These are phyloP conservation scores for Coniochaeta sp. DNA, from an alignment of 2,329 filamentous ascomycete genomes.

Conservation along the genomic window DNA sequence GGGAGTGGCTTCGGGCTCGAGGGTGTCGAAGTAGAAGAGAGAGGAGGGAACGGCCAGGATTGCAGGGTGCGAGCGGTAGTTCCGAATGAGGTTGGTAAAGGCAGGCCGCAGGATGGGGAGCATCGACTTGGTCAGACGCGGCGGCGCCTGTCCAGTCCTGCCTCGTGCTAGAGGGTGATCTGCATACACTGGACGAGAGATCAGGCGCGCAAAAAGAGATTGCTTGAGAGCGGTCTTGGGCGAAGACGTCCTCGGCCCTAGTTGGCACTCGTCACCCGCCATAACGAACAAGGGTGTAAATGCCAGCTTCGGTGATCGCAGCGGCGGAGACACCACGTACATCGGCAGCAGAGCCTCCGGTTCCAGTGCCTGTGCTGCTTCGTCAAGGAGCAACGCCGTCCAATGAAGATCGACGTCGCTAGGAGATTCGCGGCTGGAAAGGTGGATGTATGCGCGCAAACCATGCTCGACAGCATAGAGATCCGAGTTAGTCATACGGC, in stretches of 20 bases:
- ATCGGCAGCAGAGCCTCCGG: conserved; percentile 13
- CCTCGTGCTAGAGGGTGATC: conserved; percentile 14
- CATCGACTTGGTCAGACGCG: conserved; percentile 4
- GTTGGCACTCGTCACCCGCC: conserved; percentile 16
- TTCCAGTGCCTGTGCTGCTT: conserved; percentile 17
- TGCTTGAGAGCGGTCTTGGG: conserved; percentile 8
- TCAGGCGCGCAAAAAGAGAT: conserved; percentile 14
- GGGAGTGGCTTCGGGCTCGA: conserved; percentile 6
- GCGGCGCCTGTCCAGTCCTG: conserved; percentile 4
- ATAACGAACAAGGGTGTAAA: conserved; percentile 14
- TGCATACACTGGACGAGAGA: conserved; percentile 13
- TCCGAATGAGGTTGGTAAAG: conserved; percentile 15
- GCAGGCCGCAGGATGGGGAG: conserved; percentile 14
- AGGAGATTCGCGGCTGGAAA: not conserved
- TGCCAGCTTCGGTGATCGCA: not conserved
- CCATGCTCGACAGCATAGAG: conserved; percentile 9
- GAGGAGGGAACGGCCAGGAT: conserved; percentile 14
- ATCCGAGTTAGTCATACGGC: conserved; percentile 15
- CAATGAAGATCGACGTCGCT: conserved; percentile 11
- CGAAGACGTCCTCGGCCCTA: conserved; percentile 13
- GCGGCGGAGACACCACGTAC: conserved; percentile 12
- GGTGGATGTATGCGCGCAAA: conserved; percentile 8
- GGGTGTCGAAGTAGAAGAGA: conserved; percentile 16
- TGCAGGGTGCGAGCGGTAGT: conserved; percentile 17
- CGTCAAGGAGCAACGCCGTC: conserved; percentile 15